phyloP scores from a whole-genome alignment of 2,329 filamentous ascomycete species.

The Fonsecaea pedrosoi region DNA sequence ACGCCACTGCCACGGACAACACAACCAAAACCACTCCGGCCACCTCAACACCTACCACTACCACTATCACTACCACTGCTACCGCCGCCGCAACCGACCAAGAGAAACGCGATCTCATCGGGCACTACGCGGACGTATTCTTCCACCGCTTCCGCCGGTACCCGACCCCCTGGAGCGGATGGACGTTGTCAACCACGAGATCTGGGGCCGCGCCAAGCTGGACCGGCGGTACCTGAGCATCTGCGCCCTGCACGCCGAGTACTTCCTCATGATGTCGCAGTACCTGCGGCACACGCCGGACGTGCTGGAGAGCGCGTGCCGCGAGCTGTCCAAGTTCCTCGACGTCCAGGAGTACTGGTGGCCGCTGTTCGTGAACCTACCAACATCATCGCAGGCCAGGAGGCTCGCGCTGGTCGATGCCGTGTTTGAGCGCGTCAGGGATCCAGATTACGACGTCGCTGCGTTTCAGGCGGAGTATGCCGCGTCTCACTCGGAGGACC shows the following conservation, averaged over 20 bases:
- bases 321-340: background rate
- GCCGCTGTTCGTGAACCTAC: constrained; percentile 1
- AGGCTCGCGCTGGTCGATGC: background rate
- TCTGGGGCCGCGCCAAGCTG: background rate
- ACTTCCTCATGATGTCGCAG: background rate
- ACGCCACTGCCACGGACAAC: too few species aligned
- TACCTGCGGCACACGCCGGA: background rate
- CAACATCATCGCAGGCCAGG: background rate
- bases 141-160: background rate
- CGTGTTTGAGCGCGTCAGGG: background rate
- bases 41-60: background rate
- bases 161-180: background rate
- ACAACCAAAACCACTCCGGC: too few species aligned
- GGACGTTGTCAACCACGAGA: background rate
- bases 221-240: background rate
- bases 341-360: constrained; percentile 4
- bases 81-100: background rate
- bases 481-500: background rate
- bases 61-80: background rate
- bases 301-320: background rate
- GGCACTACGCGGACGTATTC: background rate
- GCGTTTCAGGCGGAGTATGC: background rate
- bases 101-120: background rate
- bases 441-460: background rate
- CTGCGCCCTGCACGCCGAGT: constrained; percentile 4